Conservation (phyloP, 2,329 filamentous ascomycete species). For the Parastagonospora nodorum region DNA sequence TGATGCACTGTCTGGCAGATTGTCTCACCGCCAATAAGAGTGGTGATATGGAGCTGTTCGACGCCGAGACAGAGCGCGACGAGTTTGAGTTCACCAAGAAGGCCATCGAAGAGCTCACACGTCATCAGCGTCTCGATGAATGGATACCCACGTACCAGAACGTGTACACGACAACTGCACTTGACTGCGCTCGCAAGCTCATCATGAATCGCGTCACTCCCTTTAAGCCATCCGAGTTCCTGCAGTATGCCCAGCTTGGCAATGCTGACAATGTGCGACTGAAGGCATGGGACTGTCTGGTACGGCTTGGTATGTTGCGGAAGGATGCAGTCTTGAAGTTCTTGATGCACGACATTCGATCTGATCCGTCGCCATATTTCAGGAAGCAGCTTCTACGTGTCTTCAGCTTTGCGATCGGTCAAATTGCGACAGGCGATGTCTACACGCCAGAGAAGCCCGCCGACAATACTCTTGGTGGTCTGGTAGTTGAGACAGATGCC, state of each 20-base stretch:
- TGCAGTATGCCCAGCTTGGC: conserved; percentile 64
- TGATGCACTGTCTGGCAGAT: conserved; percentile 69
- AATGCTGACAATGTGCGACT: conserved; percentile 66
- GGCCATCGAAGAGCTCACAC: conserved; percentile 65
- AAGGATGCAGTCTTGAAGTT: conserved; percentile 59
- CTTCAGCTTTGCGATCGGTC: conserved; percentile 61
- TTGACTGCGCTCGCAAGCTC: conserved; percentile 63
- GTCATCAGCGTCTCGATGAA: conserved; percentile 68
- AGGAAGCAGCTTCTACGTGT: conserved; percentile 57
- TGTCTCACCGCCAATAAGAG: conserved; percentile 50
- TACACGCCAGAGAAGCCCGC: conserved; percentile 36
- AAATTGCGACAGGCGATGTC: conserved; percentile 62
- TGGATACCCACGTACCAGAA: conserved; percentile 71
- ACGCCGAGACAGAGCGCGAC: conserved; percentile 55
- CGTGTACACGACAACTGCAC: conserved; percentile 64
- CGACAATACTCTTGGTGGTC: conserved; percentile 43
- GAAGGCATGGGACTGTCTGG: conserved; percentile 63
- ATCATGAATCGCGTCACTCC: conserved; percentile 59
- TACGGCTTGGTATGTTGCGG: conserved; percentile 59
- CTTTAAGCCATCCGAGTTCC: conserved; percentile 60
- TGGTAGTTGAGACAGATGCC: conserved; percentile 64
- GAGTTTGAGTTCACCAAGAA: conserved; percentile 61
- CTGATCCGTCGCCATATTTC: conserved; percentile 63
- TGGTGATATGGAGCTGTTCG: conserved; percentile 46
- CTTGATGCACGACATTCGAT: conserved; percentile 61